Base-by-base conservation (phyloP, 176 grass and related monocot genomes). In the Poa annua region DNA sequence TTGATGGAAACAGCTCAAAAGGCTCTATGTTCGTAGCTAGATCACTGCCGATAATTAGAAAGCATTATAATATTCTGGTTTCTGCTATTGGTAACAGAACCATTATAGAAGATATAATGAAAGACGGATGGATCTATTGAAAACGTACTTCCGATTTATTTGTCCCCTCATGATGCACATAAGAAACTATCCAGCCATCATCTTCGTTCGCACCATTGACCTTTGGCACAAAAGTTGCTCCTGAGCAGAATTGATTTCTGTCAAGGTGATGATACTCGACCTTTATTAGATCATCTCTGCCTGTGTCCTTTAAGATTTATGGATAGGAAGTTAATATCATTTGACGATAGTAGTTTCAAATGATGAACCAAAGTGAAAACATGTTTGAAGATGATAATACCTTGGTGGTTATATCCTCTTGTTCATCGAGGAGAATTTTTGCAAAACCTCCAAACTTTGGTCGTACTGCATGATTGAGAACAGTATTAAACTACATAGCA, bases 151-250 rank as follows among this genome's bases (percentile, higher is more conserved):
- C 32, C 0, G 85, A 86, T 74, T 32, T 53, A 73, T 80, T 41
- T 6, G 26, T 80, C 11, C 36, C 85, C 61, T 86, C 77, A 9
- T 81, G 57, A 42, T 86, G 69, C 45, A 86, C 34, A 32, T 81
- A 86, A 5, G 85, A 75, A 11, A 86, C 14, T 75, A 86, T 55
- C 77, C 77, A 86, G 7, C 85, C 85, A 44, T 86, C 85, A 75
- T 75, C 77, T 55, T 86, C 77, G 7, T 45, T 25, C 14, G 16
- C 25, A 22, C 57, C 77, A 9, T 35, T 48, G 33, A 26, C 44
- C 71, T 42, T 86, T 12, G 68, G 69, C 20, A 86, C 77, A 81
- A 86, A 86, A 45, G 69, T 54, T 81, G 77, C 69, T 75, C 85
- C 85, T 6, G 77, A 75, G 78, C 77, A 86, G 16, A 86, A 86